Conservation (phyloP, 345 rosid genomes). For the Geranium rotundifolium region DNA sequence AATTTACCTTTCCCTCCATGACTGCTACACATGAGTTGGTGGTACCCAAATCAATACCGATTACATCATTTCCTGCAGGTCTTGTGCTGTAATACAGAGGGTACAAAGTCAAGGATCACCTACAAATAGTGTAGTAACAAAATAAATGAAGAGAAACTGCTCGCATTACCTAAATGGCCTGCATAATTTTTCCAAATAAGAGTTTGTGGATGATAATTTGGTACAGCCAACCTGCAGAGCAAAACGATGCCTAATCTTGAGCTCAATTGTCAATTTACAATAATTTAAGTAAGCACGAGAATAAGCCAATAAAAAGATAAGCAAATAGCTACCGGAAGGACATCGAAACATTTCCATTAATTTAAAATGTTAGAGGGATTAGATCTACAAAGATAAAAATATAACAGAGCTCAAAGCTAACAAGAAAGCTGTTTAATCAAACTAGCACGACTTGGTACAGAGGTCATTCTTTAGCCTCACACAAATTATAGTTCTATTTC, state of each 20-base stretch:
- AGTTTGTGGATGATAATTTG: slow-evolving; percentile 34
- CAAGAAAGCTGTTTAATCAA: too few relatives aligned
- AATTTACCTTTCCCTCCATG: slow-evolving; percentile 91
- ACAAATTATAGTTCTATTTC: too few relatives aligned
- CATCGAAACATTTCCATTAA: too few relatives aligned
- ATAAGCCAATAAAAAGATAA: too few relatives aligned
- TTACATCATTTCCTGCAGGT: slow-evolving; percentile 76
- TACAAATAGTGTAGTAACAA: background rate
- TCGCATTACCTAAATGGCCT: slow-evolving; percentile 67
- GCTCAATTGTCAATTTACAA: background rate
- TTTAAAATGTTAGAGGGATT: too few relatives aligned
- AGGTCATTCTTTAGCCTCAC: too few relatives aligned
- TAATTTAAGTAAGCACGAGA: background rate
- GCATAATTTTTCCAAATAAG: slow-evolving; percentile 34
- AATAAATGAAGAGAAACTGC: background rate
- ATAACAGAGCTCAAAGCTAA: too few relatives aligned
- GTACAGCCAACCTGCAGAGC: slow-evolving; percentile 40
- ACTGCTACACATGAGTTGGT: slow-evolving; percentile 96
- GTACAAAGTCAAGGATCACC: background rate
- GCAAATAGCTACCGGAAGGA: too few relatives aligned
- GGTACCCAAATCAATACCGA: slow-evolving; percentile 95
- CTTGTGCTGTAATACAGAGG: slow-evolving; percentile 38
- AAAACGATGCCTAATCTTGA: background rate
- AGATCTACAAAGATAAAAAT: too few relatives aligned
- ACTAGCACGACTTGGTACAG: too few relatives aligned